Conservation (phyloP, 2,329 filamentous ascomycete genomes). For the Periglandula ipomoeae region DNA sequence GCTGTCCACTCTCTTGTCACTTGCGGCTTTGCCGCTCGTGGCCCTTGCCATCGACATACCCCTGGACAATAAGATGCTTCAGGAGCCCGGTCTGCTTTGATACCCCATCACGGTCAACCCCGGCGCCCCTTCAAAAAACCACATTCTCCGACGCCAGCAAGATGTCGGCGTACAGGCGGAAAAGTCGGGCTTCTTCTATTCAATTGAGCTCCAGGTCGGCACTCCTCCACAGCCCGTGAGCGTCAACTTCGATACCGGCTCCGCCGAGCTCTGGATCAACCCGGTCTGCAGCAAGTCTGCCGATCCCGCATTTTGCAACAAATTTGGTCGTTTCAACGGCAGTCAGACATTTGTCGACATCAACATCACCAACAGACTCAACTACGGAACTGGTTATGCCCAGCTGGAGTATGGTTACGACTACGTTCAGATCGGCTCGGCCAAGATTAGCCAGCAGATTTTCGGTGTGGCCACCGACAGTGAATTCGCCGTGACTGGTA, state of each 20-base stretch:
- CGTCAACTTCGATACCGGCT: constrained; percentile 33
- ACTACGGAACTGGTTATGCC: constrained; percentile 24
- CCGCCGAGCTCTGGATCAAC: constrained; percentile 33
- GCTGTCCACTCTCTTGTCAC: constrained; percentile 21
- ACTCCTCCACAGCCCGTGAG: constrained; percentile 28
- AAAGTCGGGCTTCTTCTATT: constrained; percentile 27
- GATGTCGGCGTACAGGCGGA: constrained; percentile 16
- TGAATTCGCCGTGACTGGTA: constrained; percentile 19
- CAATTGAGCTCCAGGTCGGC: constrained; percentile 28
- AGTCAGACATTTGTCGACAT: constrained; percentile 21
- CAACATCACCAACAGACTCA: constrained; percentile 16
- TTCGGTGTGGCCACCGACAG: constrained; percentile 27
- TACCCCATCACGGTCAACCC: constrained; percentile 20
- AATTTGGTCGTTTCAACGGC: constrained; percentile 21
- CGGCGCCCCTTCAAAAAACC: constrained; percentile 19
- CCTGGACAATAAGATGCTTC: constrained; percentile 15
- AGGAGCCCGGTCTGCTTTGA: constrained; percentile 18
- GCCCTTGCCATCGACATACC: constrained; percentile 13
- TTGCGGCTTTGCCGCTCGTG: constrained; percentile 20
- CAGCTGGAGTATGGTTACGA: constrained; percentile 26
- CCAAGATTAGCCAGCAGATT: constrained; percentile 23
- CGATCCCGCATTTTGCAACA: constrained; percentile 18
- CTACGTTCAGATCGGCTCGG: constrained; percentile 21
- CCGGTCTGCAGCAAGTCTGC: constrained; percentile 26
- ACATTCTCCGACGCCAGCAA: constrained; percentile 20